Evolutionary conservation across 352 stramenopile genomes (phyloP), one percentile per base, ranked within the genome.

Genomic region (Phytophthora citricola): DNA sequence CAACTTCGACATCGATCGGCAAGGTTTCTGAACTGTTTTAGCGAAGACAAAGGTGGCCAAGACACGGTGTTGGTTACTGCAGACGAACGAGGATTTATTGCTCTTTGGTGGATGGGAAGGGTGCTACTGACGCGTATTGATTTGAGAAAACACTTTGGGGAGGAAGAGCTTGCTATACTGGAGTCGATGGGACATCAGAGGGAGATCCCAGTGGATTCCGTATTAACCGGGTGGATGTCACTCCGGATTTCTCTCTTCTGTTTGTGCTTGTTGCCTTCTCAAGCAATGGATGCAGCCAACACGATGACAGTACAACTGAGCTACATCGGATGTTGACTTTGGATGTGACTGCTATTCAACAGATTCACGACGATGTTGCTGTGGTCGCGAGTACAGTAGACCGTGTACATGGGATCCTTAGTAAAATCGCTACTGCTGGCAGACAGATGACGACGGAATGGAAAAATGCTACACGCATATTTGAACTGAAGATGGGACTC

Each of bases 401-500:
- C 26, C 29, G 55, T 17, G 68, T 67, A 4, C 36, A 83, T 38
- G 29, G 7, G 2, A 54, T 84, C 22, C 26, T 89, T n/a, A 66
- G 71, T 46, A 41, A 57, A 10, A 69, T 89, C 26, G 27, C 68
- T 48, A 56, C 65, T 24, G 44, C 62, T 24, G 47, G 68, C 41
- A 75, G 60, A 8, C 72, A 91, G 64, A 78, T 92, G 50, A 36
- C 29, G 2, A 78, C 66, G 3, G 84, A 90, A 69, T 93, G 85
- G 85, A 92, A 91, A 70, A 91, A 82, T 55, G 81, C 85, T n/a
- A 91, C 70, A 6, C 78, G 78, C 15, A 76, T 91, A 26, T 92
- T 93, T 48, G 85, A 93, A 46, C 66, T 92, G 15, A 93, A 93
- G 51, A 89, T 93, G 72, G 77, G 79, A 7, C 70, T 92, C 22